These are phyloP conservation scores for Epichloe bromicola DNA, from an alignment of 2,329 filamentous ascomycete genomes.

Conservation along the genomic window DNA sequence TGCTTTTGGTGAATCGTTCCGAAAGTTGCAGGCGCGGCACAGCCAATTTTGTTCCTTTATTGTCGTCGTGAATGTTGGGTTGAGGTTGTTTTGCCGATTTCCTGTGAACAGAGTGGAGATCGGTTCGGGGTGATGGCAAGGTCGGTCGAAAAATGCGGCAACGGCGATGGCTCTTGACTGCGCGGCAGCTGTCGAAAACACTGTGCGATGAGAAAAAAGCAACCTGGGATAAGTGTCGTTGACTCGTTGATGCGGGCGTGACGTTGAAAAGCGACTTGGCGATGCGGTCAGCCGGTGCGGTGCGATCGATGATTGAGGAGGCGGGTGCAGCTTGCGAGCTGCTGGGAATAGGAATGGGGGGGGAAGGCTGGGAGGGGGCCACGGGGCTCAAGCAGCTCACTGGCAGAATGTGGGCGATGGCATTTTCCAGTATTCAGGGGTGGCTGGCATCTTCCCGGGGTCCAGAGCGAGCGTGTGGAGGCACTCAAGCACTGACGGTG, in stretches of 20 bases:
- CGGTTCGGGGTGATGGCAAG: background rate
- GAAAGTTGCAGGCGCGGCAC: background rate
- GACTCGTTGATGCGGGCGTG: background rate
- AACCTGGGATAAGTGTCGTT: background rate
- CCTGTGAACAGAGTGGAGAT: background rate
- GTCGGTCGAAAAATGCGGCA: background rate
- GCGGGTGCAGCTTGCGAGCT: background rate
- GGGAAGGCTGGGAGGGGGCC: conserved; percentile 1
- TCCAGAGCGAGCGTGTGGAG: background rate
- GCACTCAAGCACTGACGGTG: background rate
- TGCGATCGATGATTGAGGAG: background rate
- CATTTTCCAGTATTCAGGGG: background rate
- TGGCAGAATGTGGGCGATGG: background rate
- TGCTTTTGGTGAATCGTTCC: background rate
- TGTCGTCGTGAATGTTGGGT: background rate
- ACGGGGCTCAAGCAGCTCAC: background rate
- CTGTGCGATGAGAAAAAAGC: background rate
- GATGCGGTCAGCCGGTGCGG: conserved; percentile 1
- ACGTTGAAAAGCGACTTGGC: conserved; percentile 1
- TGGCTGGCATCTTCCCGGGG: background rate
- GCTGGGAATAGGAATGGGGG: background rate
- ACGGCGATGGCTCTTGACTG: background rate
- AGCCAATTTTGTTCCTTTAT: background rate
- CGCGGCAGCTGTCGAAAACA: background rate
- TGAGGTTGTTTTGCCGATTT: background rate